Evolutionary conservation across 495 filamentous ascomycete genomes (phyloP).

Genomic region (Tuber indicum): DNA sequence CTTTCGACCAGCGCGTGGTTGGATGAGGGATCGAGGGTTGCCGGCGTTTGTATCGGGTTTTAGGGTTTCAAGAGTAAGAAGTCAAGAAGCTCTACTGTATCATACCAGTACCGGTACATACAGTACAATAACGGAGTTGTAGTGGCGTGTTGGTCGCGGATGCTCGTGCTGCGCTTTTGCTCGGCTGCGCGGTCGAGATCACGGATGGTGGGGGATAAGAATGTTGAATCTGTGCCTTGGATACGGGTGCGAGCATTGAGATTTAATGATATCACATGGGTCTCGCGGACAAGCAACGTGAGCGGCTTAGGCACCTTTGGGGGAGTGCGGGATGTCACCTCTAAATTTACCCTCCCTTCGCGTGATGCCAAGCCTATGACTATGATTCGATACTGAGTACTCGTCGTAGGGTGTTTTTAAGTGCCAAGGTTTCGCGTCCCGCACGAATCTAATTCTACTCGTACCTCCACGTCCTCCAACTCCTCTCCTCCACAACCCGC

Average conservation of each 20-base stretch:
- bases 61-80: background rate
- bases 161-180: background rate
- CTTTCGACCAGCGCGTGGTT: background rate
- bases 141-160: background rate
- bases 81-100: background rate
- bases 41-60: background rate
- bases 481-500: slow-evolving; percentile 17
- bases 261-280: background rate
- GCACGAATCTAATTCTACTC: slow-evolving; percentile 14
- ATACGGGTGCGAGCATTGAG: background rate
- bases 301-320: background rate
- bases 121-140: background rate
- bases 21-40: background rate
- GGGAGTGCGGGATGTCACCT: background rate
- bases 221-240: background rate
- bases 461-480: slow-evolving; percentile 19
- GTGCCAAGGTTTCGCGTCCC: slow-evolving; percentile 38
- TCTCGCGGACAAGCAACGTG: background rate
- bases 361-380: background rate
- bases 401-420: slow-evolving; percentile 10
- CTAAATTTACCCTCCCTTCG: background rate
- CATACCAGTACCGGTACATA: background rate
- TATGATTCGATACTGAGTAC: slow-evolving; percentile 7
- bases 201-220: background rate
- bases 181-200: background rate